Base-by-base conservation (phyloP, 2,329 filamentous ascomycete genomes). In the Colletotrichum agaves region DNA sequence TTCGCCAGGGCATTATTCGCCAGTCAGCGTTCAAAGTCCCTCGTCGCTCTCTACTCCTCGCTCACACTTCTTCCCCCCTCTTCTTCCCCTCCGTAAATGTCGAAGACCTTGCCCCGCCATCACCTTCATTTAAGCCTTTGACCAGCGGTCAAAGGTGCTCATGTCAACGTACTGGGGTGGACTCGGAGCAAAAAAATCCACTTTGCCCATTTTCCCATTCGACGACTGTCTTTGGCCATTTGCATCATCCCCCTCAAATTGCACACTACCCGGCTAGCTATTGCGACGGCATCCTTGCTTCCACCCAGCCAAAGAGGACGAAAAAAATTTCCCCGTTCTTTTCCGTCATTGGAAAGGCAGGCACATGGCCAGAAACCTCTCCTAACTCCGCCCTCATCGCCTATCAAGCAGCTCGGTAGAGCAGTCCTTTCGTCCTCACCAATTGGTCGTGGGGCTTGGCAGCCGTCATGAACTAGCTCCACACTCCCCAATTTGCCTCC, bases 391-490 rank as follows among this genome's bases (percentile, higher is more conserved):
- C 55, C 44, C 37, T 50, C 39, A 23, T 15, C 17, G 15, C 23
- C 17, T 19, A 41, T 55, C 41, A 60, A 31, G 11, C 3, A 39
- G 27, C 55, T 47, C n/a, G 27, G 33, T 63, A 41, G 27, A 39
- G 27, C 27, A 37, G 21, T 17, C 53, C 47, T 6, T 19, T 56
- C 43, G 23, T 61, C 53, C 64, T 58, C 17, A 39, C 33, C 41
- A 55, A 67, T 44, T 13, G 46, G 55, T 13, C n/a, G 50, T 57
- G 49, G 61, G 27, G 41, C 78, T 79, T 77, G 78, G 76, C 78
- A 74, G 74, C 75, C 75, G 75, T 78, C 77, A 79, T 78, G 78
- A 80, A 76, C 75, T 81, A 63, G 49, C 41, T 68, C 31, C 50
- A 19, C 23, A 37, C 49, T 46, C 44, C 56, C 35, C 27, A 61